Evolutionary conservation across 306 rosid species (phyloP), one percentile per base, ranked within the genome.

Genomic region (Crotalaria pallida): DNA sequence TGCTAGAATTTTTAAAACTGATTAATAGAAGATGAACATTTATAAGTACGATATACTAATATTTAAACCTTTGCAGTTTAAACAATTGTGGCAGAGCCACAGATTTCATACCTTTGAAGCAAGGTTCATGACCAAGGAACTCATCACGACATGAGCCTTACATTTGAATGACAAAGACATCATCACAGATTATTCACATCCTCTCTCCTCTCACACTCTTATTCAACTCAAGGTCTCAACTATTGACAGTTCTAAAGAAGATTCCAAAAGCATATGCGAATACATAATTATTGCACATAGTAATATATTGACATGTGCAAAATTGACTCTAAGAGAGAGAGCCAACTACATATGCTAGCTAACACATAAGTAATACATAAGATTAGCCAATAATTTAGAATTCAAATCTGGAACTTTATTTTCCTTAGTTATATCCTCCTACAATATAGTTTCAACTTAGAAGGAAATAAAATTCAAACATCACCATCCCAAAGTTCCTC

Each of bases 401-500:
- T 27, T 38, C 13, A 74, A 31, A 67, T 62, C 49, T 12, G 71
- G 4, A 49, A 40, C n/a, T 48, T 81, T 77, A 62, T 68, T 77
- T 60, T 56, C 6, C 7, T 41, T 5, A 40, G 66, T 16, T 1
- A 45, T 40, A 71, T 34, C 19, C 5, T 34, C 19, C 5, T 15
- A 27, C 3, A 36, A 29, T 2, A 49, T n/a, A 59, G 15, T n/a
- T 10, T 29, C 31, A 36, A 21, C 44, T 24, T 52, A 5, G 58
- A 49, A 22, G 62, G 67, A 45, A 31, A 4, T 56, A 45, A 31
- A 4, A 47, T 67, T 77, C 73, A 83, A 27, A 45, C 26, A 0
- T 82, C 83, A 0, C 58, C 87, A 69, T 85, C 86, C 90, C 86
- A 85, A 47, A 83, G 77, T 34, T 84, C 84, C 66, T 83, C 80